phyloP scores from a whole-genome alignment of 1,139 yeast species.

The Pichiaceae sp. region DNA sequence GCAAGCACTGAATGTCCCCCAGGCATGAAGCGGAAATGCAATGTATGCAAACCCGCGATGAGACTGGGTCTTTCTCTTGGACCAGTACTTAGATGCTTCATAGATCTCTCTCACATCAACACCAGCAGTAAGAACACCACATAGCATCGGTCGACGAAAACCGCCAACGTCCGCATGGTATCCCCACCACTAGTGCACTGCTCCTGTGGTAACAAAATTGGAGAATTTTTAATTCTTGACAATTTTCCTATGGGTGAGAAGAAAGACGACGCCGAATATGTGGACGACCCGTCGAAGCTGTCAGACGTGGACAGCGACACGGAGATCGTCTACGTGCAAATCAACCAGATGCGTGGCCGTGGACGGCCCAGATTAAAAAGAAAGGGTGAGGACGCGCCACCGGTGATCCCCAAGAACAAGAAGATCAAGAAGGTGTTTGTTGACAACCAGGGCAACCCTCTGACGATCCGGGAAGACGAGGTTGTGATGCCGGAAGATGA shows the following conservation, averaged over 20 bases:
- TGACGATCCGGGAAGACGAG: slow-evolving; percentile 68
- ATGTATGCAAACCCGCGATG: neutral
- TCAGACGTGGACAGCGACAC: slow-evolving; percentile 5
- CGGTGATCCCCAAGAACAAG: slow-evolving; percentile 8
- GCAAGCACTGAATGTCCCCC: too few relatives aligned
- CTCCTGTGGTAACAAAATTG: neutral
- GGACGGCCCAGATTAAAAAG: slow-evolving; percentile 14
- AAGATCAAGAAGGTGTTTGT: slow-evolving; percentile 10
- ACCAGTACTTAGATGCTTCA: neutral
- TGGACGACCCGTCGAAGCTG: neutral
- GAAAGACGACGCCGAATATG: slow-evolving; percentile 1
- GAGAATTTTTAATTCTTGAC: neutral
- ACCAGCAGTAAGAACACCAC: neutral
- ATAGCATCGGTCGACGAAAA: neutral
- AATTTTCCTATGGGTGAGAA: too few relatives aligned
- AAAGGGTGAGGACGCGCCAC: slow-evolving; percentile 10
- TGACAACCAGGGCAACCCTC: slow-evolving; percentile 44
- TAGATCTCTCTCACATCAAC: neutral
- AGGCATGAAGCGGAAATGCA: slow-evolving; percentile 3
- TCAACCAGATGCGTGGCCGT: slow-evolving; percentile 4
- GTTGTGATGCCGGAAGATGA: slow-evolving; percentile 73
- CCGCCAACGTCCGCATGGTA: neutral
- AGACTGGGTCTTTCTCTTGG: slow-evolving; percentile 1
- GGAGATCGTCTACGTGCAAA: slow-evolving; percentile 4
- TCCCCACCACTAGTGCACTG: neutral